These are phyloP conservation scores for Marasmius tenuissimus DNA, from an alignment of 1,284 basidiomycete genomes.

Conservation along the genomic window DNA sequence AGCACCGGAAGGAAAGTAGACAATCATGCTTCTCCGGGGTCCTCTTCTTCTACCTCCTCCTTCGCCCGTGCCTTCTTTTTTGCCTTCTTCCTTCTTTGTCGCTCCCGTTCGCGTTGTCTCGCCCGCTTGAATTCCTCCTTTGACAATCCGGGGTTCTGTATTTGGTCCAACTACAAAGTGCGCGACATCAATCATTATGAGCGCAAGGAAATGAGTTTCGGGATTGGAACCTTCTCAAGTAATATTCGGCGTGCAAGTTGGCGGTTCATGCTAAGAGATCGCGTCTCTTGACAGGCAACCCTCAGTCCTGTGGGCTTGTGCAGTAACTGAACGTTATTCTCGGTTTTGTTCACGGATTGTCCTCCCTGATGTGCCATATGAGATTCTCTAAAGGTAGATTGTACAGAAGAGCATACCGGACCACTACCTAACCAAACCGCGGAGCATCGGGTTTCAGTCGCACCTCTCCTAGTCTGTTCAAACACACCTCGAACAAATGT, in stretches of 20 bases:
- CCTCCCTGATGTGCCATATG: constrained; percentile 50
- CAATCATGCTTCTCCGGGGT: constrained; percentile 12
- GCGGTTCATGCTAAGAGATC: constrained; percentile 70
- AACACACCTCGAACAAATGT: constrained; percentile 71
- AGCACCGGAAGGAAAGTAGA: too few species aligned
- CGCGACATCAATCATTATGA: not conserved
- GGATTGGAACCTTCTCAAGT: constrained; percentile 63
- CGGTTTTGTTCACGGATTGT: constrained; percentile 84
- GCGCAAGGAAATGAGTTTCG: not conserved
- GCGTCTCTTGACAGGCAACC: constrained; percentile 77
- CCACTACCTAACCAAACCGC: constrained; percentile 59
- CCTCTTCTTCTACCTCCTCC: constrained; percentile 20
- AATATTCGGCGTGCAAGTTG: constrained; percentile 66
- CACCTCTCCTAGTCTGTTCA: not conserved
- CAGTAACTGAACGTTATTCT: constrained; percentile 78
- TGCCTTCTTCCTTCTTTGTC: constrained; percentile 67
- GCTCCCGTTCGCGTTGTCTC: constrained; percentile 69
- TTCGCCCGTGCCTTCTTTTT: constrained; percentile 55
- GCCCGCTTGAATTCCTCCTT: constrained; percentile 66
- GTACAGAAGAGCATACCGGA: constrained; percentile 43
- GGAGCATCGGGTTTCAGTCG: not conserved
- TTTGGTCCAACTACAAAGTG: constrained; percentile 57
- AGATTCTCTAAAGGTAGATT: constrained; percentile 18
- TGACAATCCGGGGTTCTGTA: constrained; percentile 74
- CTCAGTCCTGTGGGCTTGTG: constrained; percentile 79